Evolutionary conservation across 257 asterid genomes (phyloP).

Genomic region (Solanum gandarillasii): DNA sequence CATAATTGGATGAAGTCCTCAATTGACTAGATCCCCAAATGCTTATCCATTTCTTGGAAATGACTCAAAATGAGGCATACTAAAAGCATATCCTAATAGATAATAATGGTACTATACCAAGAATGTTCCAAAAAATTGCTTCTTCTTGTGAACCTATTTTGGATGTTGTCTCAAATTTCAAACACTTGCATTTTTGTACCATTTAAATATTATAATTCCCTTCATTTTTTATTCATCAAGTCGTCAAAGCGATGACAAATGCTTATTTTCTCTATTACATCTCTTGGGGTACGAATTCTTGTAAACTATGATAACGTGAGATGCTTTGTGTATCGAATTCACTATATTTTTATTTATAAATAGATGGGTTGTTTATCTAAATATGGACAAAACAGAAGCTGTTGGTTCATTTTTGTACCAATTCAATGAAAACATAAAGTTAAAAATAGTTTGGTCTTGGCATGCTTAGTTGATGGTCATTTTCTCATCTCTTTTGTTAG

Average conservation of each 20-base stretch:
- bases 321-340: neutral
- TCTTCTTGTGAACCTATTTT: neutral
- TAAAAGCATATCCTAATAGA: neutral
- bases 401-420: neutral
- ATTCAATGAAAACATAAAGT: neutral
- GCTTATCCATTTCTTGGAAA: neutral
- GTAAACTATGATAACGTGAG: rapidly evolving
- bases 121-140: neutral
- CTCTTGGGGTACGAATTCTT: rapidly evolving
- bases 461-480: neutral
- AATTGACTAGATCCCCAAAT: neutral
- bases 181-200: neutral
- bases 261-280: neutral
- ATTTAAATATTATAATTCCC: neutral
- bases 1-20: neutral
- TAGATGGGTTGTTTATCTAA: neutral
- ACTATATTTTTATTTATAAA: neutral
- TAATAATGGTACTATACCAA: neutral
- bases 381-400: neutral
- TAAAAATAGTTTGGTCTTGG: neutral
- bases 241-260: neutral
- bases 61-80: neutral
- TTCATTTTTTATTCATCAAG: neutral
- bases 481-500: neutral
- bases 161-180: neutral